A percentile compares a stretch with the other conserved stretches of the same genome.
phyloP scores from a whole-genome alignment of 306 rosid genomes.

The Luffa aegyptiaca region DNA sequence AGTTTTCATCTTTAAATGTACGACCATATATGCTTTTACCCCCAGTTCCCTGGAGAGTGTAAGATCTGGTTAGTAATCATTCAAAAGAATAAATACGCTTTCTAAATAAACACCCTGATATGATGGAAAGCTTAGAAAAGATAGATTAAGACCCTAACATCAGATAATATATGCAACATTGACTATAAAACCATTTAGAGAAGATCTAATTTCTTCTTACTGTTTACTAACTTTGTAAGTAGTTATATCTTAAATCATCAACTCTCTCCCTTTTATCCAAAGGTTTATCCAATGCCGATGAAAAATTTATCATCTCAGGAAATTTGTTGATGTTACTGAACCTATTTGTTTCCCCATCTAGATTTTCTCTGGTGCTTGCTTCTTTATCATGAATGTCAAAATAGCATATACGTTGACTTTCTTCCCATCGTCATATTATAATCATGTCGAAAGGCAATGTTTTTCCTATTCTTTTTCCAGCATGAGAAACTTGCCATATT shows the following conservation, averaged over 20 bases:
- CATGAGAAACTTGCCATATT: not conserved
- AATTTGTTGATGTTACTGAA: not conserved
- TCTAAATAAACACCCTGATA: not conserved
- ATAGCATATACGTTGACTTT: not conserved
- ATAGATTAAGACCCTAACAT: not conserved
- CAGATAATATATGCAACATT: not conserved
- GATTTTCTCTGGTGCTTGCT: not conserved
- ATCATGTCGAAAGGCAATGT: not conserved
- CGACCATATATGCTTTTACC: conserved; percentile 97
- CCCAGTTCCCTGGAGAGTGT: conserved; percentile 67
- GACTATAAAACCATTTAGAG: not conserved
- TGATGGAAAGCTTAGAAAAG: not conserved
- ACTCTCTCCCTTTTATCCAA: not conserved
- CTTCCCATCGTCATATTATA: not conserved
- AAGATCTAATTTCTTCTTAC: not conserved
- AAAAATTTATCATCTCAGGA: not conserved
- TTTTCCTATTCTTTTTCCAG: not conserved
- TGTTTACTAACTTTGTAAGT: not conserved
- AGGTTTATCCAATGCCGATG: not conserved
- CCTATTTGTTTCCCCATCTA: not conserved
- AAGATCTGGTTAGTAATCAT: not conserved
- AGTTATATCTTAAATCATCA: not conserved
- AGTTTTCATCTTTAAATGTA: conserved; percentile 91
- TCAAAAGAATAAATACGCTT: not conserved
- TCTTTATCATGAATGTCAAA: not conserved